Evolutionary conservation across 2,329 filamentous ascomycete species (phyloP).

Genomic region (Trichoderma polysporum): DNA sequence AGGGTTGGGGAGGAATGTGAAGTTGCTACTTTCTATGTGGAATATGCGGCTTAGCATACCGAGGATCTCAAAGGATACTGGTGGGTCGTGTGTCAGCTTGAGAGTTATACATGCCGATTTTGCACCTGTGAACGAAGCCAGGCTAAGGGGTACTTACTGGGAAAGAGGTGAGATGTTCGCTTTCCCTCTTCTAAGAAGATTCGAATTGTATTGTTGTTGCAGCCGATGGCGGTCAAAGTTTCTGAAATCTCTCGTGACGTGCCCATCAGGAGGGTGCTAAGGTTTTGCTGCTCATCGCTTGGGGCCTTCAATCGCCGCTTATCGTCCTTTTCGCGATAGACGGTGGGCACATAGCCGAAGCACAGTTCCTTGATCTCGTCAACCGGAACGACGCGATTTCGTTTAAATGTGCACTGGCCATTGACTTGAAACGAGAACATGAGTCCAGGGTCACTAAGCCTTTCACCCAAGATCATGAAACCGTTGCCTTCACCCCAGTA

Average conservation of each 20-base stretch:
- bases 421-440: slow-evolving; percentile 55
- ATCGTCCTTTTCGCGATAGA: slow-evolving; percentile 46
- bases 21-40: slow-evolving; percentile 50
- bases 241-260: slow-evolving; percentile 50
- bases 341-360: slow-evolving; percentile 56
- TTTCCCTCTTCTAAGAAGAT: slow-evolving; percentile 41
- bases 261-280: slow-evolving; percentile 49
- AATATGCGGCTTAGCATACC: slow-evolving; percentile 56
- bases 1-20: slow-evolving; percentile 57
- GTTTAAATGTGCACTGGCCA: slow-evolving; percentile 48
- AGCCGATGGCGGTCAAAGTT: slow-evolving; percentile 53
- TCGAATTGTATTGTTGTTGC: slow-evolving; percentile 51
- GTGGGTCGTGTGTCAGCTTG: slow-evolving; percentile 21
- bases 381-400: slow-evolving; percentile 53
- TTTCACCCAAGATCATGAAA: slow-evolving; percentile 49
- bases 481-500: slow-evolving; percentile 58
- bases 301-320: slow-evolving; percentile 39
- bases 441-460: slow-evolving; percentile 50
- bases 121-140: background rate
- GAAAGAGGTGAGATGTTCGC: slow-evolving; percentile 49
- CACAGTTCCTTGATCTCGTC: slow-evolving; percentile 55
- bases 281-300: slow-evolving; percentile 43
- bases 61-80: slow-evolving; percentile 58
- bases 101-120: background rate
- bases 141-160: slow-evolving; percentile 37